phyloP scores from a whole-genome alignment of 495 filamentous ascomycete genomes.

The Neurospora sp. region DNA sequence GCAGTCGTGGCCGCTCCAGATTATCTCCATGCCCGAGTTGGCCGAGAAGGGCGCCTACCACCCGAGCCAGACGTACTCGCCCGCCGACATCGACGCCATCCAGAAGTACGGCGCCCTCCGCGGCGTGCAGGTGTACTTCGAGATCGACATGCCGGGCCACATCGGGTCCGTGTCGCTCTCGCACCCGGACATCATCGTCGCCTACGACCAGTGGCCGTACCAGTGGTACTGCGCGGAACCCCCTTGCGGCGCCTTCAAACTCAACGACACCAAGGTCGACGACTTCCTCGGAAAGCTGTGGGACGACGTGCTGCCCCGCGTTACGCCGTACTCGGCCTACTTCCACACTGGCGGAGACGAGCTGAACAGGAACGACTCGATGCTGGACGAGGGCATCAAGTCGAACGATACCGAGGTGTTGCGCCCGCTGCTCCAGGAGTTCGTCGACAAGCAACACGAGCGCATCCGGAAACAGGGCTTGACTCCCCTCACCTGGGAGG shows the following conservation, averaged over 20 bases:
- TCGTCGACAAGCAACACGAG: conserved; percentile 54
- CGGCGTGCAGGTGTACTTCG: conserved; percentile 63
- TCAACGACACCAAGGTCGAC: conserved; percentile 57
- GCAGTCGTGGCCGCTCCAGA: conserved; percentile 75
- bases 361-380: conserved; percentile 63
- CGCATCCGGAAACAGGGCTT: conserved; percentile 48
- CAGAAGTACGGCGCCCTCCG: conserved; percentile 55
- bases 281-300: conserved; percentile 59
- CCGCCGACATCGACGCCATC: conserved; percentile 48
- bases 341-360: conserved; percentile 83
- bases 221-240: conserved; percentile 59
- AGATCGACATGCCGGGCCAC: conserved; percentile 78
- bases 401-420: conserved; percentile 52
- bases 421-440: conserved; percentile 59
- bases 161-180: conserved; percentile 51
- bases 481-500: conserved; percentile 71
- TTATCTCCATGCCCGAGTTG: conserved; percentile 60
- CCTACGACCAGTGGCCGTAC: conserved; percentile 60
- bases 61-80: conserved; percentile 49
- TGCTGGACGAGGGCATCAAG: conserved; percentile 56
- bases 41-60: conserved; percentile 59
- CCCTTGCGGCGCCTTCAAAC: conserved; percentile 63
- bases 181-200: conserved; percentile 65
- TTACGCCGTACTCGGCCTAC: conserved; percentile 54
- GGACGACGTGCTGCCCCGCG: conserved; percentile 59